Conservation (phyloP, 2,329 filamentous ascomycete species). For the Shiraia bambusicola region DNA sequence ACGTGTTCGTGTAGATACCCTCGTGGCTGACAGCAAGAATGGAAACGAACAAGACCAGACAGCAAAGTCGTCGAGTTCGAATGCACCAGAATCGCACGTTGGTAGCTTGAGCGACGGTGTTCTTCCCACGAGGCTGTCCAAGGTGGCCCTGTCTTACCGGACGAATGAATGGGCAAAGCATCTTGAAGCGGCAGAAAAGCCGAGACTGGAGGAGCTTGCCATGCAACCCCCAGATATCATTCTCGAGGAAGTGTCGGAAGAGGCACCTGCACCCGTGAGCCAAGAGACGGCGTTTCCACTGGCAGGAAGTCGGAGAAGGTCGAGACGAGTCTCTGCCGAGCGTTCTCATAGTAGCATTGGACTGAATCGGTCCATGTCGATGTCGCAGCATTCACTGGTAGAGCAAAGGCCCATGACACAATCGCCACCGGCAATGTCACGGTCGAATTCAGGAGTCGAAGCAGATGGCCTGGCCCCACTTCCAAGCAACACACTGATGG, state of each 20-base stretch:
- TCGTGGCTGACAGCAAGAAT: constrained; percentile 17
- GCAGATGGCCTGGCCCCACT: constrained; percentile 26
- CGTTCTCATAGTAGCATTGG: constrained; percentile 21
- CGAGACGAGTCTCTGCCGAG: constrained; percentile 27
- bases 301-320: constrained; percentile 19
- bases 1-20: constrained; percentile 22
- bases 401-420: constrained; percentile 18
- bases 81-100: constrained; percentile 42
- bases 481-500: constrained; percentile 50
- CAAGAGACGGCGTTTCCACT: constrained; percentile 30
- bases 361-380: constrained; percentile 24
- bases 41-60: constrained; percentile 18
- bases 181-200: constrained; percentile 72
- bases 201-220: constrained; percentile 64
- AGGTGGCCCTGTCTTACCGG: constrained; percentile 77
- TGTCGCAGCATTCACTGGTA: constrained; percentile 20
- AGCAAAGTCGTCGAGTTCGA: constrained; percentile 48
- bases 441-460: constrained; percentile 19
- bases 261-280: constrained; percentile 57
- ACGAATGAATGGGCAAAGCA: constrained; percentile 98
- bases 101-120: constrained; percentile 50
- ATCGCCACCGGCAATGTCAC: constrained; percentile 22
- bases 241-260: constrained; percentile 44
- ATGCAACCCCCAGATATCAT: constrained; percentile 48
- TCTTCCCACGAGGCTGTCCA: constrained; percentile 71